These are phyloP conservation scores for Nitzschia sp. DNA, from an alignment of 108 stramenopile species.

Conservation along the genomic window DNA sequence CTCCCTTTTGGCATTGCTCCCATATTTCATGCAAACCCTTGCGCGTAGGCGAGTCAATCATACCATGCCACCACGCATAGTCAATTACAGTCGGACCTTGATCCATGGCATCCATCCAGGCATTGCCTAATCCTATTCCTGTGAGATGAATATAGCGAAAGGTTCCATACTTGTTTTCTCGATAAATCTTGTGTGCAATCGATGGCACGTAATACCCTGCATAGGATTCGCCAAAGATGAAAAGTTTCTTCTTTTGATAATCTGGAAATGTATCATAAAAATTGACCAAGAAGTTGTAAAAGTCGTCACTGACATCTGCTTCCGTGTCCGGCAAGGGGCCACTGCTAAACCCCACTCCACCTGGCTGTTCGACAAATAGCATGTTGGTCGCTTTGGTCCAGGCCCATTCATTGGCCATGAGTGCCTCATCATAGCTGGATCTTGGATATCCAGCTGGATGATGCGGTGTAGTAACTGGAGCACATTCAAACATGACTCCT, in stretches of 20 bases:
- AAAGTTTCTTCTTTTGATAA: conserved; percentile 56
- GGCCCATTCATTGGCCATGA: conserved; percentile 30
- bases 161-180: conserved; percentile 29
- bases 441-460: conserved; percentile 33
- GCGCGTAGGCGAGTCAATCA: conserved; percentile 62
- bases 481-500: conserved; percentile 57
- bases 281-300: conserved; percentile 53
- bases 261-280: conserved; percentile 41
- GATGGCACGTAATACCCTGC: conserved; percentile 80
- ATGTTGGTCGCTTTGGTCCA: conserved; percentile 65
- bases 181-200: conserved; percentile 67
- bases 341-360: conserved; percentile 73
- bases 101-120: conserved; percentile 65
- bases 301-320: conserved; percentile 40
- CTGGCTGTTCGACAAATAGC: conserved; percentile 81
- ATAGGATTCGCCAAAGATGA: conserved; percentile 86
- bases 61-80: conserved; percentile 78
- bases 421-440: conserved; percentile 8
- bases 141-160: conserved; percentile 36
- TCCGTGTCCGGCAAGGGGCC: conserved; percentile 52
- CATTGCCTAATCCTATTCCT: conserved; percentile 70
- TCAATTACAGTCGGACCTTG: conserved; percentile 74
- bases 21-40: conserved; percentile 46
- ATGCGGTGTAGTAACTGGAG: conserved; percentile 38
- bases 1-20: conserved; percentile 46